Percentiles rank a stretch among this genome's conserved stretches.
Evolutionary conservation across 257 asterid species (phyloP).

Genomic region (Ilex asprella): DNA sequence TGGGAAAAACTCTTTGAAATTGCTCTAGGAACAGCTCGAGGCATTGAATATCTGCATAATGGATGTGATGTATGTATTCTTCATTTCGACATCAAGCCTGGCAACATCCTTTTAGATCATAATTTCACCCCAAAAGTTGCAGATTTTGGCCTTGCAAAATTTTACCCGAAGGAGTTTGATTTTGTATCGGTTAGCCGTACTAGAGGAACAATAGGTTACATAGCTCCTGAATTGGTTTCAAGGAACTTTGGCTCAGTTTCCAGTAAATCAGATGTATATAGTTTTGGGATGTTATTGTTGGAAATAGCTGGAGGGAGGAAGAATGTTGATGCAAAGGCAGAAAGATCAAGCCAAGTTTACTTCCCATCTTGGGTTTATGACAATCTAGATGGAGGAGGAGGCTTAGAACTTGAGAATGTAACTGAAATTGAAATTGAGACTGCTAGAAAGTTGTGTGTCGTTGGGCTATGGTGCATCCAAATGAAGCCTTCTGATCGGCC

Average conservation of each 20-base stretch:
- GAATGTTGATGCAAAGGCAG: slow-evolving; percentile 4
- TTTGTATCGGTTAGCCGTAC: slow-evolving; percentile 9
- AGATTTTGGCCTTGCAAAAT: slow-evolving; percentile 16
- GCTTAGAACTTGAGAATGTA: not conserved
- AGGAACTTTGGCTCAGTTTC: slow-evolving; percentile 16
- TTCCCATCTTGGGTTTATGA: slow-evolving; percentile 16
- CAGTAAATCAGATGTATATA: slow-evolving; percentile 20
- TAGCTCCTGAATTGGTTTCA: slow-evolving; percentile 19
- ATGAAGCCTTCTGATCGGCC: slow-evolving; percentile 14
- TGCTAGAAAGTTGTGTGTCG: slow-evolving; percentile 9
- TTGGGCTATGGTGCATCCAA: slow-evolving; percentile 23
- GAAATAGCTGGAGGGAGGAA: slow-evolving; percentile 19
- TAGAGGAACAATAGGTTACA: slow-evolving; percentile 25
- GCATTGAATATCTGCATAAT: not conserved
- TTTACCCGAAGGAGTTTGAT: slow-evolving; percentile 5
- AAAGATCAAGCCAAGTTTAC: slow-evolving; percentile 8
- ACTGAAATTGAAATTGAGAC: slow-evolving; percentile 6
- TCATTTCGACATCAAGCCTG: slow-evolving; percentile 27
- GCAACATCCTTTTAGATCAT: slow-evolving; percentile 21
- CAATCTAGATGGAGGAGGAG: slow-evolving; percentile 2
- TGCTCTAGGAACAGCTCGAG: slow-evolving; percentile 29
- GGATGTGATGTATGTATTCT: slow-evolving; percentile 16
- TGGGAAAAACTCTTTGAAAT: slow-evolving; percentile 27
- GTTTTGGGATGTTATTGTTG: slow-evolving; percentile 20
- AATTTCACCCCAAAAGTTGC: slow-evolving; percentile 16